Base-by-base conservation (phyloP, 2,329 filamentous ascomycete species). In the Hawksworthiomyces lignivorus region DNA sequence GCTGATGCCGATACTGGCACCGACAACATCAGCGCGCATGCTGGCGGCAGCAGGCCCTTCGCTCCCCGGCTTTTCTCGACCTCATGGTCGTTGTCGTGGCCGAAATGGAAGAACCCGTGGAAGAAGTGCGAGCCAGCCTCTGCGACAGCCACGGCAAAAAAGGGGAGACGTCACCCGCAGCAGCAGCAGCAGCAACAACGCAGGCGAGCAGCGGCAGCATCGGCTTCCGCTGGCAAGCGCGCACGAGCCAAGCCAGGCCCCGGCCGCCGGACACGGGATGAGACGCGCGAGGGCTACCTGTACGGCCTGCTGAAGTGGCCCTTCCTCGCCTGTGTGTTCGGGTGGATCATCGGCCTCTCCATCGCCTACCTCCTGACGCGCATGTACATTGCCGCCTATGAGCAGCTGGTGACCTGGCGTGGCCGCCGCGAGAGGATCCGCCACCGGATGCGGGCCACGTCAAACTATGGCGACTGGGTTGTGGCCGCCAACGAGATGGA, bases 251-350 rank as follows among this genome's bases (percentile, higher is more conserved):
- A 43, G 33, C 10, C 37, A 1, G 42, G 45, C 11, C 21, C 72
- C 7, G 72, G 75, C 22, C 72, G 72, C 17, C 71, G 84, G 44
- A 83, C 77, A 49, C 86, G 80, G 55, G 92, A 98, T 59, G 92
- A 98, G 69, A 97, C 90, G 3, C 73, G 92, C 51, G 92, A 98
- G 65, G 92, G 92, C 17, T 87, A 92, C 57, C 73, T 95, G 10
- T 98, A 98, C 61, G 78, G 77, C 2, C 60, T 98, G 33, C 70
- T 94, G 39, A 96, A 97, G 62, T 97, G 89, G 84, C 92, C 92
- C 2, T 75, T 98, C 51, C 70, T 98, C 26, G 61, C 88, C 26
- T 74, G 84, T 30, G 87, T 95, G 3, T 72, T 83, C 35, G 77
- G 80, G 10, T 97, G 89, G 88, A 77, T 98, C 36, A 56, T 77